These are phyloP conservation scores for Candida incommunis DNA, from an alignment of 805 yeast species.

Conservation along the genomic window DNA sequence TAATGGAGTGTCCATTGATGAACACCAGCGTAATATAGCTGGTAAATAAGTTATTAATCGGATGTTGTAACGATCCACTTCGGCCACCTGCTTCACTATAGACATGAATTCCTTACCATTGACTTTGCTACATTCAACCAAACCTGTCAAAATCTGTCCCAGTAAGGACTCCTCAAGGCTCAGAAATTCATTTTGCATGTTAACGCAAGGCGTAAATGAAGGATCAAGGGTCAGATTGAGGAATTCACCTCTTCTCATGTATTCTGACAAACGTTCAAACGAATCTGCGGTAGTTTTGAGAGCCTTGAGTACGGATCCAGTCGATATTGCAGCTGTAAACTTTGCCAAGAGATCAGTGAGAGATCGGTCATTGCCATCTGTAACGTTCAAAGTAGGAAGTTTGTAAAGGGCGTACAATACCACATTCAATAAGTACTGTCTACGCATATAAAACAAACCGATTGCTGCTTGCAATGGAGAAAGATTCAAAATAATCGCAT, in stretches of 20 bases:
- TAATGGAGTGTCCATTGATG: slow-evolving; percentile 8
- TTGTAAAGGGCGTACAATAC: slow-evolving; percentile 6
- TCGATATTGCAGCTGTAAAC: not conserved
- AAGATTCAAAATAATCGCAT: slow-evolving; percentile 24
- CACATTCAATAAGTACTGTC: slow-evolving; percentile 53
- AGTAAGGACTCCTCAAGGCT: slow-evolving; percentile 56
- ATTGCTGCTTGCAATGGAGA: slow-evolving; percentile 33
- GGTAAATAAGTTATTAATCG: slow-evolving; percentile 40
- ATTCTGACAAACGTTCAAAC: slow-evolving; percentile 35
- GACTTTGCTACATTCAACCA: slow-evolving; percentile 26
- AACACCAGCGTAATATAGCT: slow-evolving; percentile 7
- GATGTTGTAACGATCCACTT: slow-evolving; percentile 45
- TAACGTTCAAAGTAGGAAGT: slow-evolving; percentile 11
- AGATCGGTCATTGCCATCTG: slow-evolving; percentile 2
- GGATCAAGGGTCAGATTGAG: slow-evolving; percentile 33
- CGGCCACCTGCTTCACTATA: slow-evolving; percentile 32
- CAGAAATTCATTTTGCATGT: slow-evolving; percentile 47
- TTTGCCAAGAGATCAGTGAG: not conserved
- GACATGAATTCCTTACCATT: slow-evolving; percentile 24
- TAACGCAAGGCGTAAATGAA: slow-evolving; percentile 33
- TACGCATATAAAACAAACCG: slow-evolving; percentile 52
- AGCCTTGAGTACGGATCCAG: slow-evolving; percentile 29
- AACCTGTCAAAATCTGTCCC: slow-evolving; percentile 48
- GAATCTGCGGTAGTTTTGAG: slow-evolving; percentile 46
- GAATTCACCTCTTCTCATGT: slow-evolving; percentile 34